Evolutionary conservation across 2,329 filamentous ascomycete genomes (phyloP), one percentile per base, ranked within the genome.

Genomic region (Grosmannia clavigera): DNA sequence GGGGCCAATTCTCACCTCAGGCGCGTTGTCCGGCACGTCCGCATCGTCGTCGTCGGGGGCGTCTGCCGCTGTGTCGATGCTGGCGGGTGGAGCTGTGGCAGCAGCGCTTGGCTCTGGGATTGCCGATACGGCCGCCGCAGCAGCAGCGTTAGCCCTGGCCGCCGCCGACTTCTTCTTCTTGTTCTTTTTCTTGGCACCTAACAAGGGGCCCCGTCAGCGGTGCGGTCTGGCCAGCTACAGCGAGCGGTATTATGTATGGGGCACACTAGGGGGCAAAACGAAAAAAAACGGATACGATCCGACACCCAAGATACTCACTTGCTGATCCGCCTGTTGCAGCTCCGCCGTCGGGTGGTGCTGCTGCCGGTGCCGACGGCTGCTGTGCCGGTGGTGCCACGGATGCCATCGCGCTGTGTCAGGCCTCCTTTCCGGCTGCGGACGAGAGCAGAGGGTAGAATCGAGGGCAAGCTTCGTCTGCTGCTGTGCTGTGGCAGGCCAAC

Each of bases 131-230:
- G 61, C 59, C 22, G 58, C 46, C 33, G 57, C 54, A 62, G 62
- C 54, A 61, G 62, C 64, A 12, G 71, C 63, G 66, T 78, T 79
- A 61, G 72, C 69, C 69, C 78, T 80, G 68, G 72, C 73, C 53
- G 74, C 74, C 65, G 77, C 80, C 9, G 62, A 57, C 75, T 80
- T 82, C 74, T 81, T 83, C 72, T 82, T 83, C 66, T 79, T 82
- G 67, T 76, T 79, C 69, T 76, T 79, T 73, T 80, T 83, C 73
- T 81, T 83, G 71, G 78, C 81, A 57, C 75, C 67, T 66, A 72
- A 31, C 40, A 50, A 74, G 75, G 68, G 61, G 65, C 35, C 16
- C 16, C n/a, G 31, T 51, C 54, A 54, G 53, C 53, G 46, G 43
- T 53, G 22, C 3, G 14, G 38, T 48, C 25, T 46, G 40, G 35